Evolutionary conservation across 495 filamentous ascomycete species (phyloP).

Genomic region (Physcia stellaris): DNA sequence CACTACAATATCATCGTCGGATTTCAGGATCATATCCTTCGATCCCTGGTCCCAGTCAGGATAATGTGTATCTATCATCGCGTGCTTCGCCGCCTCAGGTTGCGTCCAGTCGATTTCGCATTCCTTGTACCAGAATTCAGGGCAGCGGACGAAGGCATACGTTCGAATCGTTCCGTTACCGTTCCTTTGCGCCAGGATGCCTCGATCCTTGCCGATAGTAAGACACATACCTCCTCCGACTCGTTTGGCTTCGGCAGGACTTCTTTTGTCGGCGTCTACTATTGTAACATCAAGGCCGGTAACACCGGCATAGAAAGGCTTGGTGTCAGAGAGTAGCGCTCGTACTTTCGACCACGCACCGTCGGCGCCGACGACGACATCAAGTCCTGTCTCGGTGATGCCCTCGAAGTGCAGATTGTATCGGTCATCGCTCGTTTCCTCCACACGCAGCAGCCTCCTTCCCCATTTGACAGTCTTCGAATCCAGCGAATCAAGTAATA

Average conservation of each 20-base stretch:
- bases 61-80: conserved; percentile 9
- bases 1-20: background rate
- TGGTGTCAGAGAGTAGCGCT: conserved; percentile 26
- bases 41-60: conserved; percentile 14
- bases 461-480: conserved; percentile 17
- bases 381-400: conserved; percentile 17
- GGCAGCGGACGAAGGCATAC: conserved; percentile 13
- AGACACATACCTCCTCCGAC: conserved; percentile 30
- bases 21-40: conserved; percentile 5
- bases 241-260: conserved; percentile 22
- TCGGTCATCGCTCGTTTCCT: conserved; percentile 5
- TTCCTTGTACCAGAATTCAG: conserved; percentile 25
- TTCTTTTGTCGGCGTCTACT: conserved; percentile 14
- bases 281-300: conserved; percentile 23
- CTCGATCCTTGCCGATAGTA: conserved; percentile 22
- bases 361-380: conserved; percentile 33
- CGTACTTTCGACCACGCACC: conserved; percentile 31
- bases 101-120: conserved; percentile 17
- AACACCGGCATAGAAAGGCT: conserved; percentile 37
- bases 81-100: background rate
- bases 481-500: conserved; percentile 20
- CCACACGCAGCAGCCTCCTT: conserved; percentile 12
- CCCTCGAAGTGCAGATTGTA: conserved; percentile 9
- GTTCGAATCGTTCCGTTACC: conserved; percentile 29
- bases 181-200: conserved; percentile 27